Evolutionary conservation across 1,284 basidiomycete species (phyloP), one percentile per base, ranked within the genome.

Genomic region (Trametes pubescens): DNA sequence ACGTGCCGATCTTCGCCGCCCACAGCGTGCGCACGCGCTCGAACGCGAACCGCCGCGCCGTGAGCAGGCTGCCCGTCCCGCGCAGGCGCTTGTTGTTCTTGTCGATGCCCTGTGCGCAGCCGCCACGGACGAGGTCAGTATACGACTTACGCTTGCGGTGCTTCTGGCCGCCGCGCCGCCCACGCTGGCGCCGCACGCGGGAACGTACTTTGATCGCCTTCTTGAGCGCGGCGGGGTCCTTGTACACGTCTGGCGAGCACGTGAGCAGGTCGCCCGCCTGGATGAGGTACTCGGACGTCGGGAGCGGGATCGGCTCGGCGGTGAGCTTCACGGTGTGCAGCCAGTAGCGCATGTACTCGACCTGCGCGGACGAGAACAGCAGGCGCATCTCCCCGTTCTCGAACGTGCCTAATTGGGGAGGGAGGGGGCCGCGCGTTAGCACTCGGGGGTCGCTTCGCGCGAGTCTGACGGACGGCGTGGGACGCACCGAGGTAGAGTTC

Each of bases 311-410:
- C 22, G 81, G 80, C 11, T 80, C 74, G 61, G 86, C 81, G 0
- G 91, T 92, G 57, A 95, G 80, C 52, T 84, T 78, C 82, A 89
- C 88, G 0, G 87, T 85, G 71, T 92, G 85, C 51, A 96, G 84
- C 86, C 91, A 96, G 75, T 95, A 94, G 58, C 92, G 84, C 18
- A 92, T 75, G 74, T 95, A 96, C 74, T 95, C 91, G 64, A 96
- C 81, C 78, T 96, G 95, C 8, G 85, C 86, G 13, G 91, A 91
- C 9, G 91, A 91, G 73, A 94, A 92, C 57, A 94, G 79, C 14
- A 95, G 82, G 14, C 90, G 85, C 2, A 86, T 83, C 76, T 90
- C 85, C 70, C 90, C 89, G 61, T 83, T 86, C 54, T 81, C 78
- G 59, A 92, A 82, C 0, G 85, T 90, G 4, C 86, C 89, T 80